phyloP scores from a whole-genome alignment of 2,329 filamentous ascomycete genomes.

The Eutypa lata region DNA sequence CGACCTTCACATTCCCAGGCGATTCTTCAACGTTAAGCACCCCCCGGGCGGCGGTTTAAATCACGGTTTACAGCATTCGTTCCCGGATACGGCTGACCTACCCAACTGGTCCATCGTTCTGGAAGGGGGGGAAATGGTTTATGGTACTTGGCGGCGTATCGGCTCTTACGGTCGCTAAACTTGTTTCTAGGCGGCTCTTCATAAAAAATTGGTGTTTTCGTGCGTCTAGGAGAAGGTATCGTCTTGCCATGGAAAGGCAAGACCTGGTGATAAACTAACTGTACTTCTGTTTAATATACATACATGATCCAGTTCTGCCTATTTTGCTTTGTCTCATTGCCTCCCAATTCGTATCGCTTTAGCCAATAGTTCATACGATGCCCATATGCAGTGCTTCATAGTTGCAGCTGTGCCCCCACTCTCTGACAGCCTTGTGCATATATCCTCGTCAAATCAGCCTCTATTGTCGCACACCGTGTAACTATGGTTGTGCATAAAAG shows the following conservation, averaged over 20 bases:
- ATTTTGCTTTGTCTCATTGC: no score
- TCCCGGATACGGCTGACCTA: conserved; percentile 10
- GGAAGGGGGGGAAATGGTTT: conserved; percentile 12
- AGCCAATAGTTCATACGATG: no score
- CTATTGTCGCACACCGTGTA: no score
- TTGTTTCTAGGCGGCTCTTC: conserved; percentile 12
- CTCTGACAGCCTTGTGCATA: no score
- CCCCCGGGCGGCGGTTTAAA: conserved; percentile 5
- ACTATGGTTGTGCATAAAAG: no score
- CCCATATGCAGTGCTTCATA: no score
- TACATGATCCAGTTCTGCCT: no score
- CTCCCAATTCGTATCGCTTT: no score
- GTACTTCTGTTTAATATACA: conserved; percentile 17
- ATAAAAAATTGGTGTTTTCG: conserved; percentile 15
- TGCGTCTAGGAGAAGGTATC: conserved; percentile 13
- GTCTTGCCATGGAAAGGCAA: conserved; percentile 12
- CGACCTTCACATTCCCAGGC: conserved; percentile 10
- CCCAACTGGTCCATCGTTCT: conserved; percentile 13
- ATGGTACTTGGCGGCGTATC: conserved; percentile 24
- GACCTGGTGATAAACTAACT: conserved; percentile 14
- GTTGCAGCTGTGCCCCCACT: no score
- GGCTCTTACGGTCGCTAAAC: conserved; percentile 18
- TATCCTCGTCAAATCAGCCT: no score
- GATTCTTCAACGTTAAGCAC: conserved; percentile 6
- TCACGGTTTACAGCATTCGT: conserved; percentile 14